Conservation (phyloP, 768 basidiomycete genomes). For the Thelephora ganbajun region DNA sequence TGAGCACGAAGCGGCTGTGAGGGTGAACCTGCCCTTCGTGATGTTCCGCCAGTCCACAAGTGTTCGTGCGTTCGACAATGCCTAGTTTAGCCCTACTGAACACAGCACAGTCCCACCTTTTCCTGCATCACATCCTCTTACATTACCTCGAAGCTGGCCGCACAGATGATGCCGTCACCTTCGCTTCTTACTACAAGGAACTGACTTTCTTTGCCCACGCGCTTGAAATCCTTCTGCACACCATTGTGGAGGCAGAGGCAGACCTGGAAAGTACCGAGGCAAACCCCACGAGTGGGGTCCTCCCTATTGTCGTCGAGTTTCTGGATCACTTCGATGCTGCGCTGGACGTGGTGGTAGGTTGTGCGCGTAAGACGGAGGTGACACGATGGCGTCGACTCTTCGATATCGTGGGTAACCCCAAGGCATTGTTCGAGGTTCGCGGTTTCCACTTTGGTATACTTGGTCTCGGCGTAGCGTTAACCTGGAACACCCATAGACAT, state of each 20-base stretch:
- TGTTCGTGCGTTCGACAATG: slow-evolving; percentile 30
- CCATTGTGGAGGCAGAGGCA: slow-evolving; percentile 79
- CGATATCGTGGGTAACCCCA: slow-evolving; percentile 80
- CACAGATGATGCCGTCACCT: slow-evolving; percentile 65
- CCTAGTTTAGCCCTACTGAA: not conserved
- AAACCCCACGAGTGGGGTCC: slow-evolving; percentile 18
- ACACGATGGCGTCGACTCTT: slow-evolving; percentile 84
- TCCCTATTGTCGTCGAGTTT: slow-evolving; percentile 72
- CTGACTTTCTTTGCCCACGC: slow-evolving; percentile 91
- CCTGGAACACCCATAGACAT: slow-evolving; percentile 34
- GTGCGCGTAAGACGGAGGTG: slow-evolving; percentile 93
- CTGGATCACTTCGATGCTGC: slow-evolving; percentile 88
- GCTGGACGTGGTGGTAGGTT: slow-evolving; percentile 88
- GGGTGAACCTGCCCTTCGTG: slow-evolving; percentile 69
- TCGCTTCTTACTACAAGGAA: slow-evolving; percentile 76
- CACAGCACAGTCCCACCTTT: slow-evolving; percentile 68
- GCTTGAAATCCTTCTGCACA: slow-evolving; percentile 88
- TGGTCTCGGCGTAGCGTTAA: not conserved
- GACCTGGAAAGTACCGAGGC: slow-evolving; percentile 9
- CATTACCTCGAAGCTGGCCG: slow-evolving; percentile 58
- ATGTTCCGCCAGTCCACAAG: slow-evolving; percentile 88
- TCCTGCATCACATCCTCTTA: slow-evolving; percentile 81
- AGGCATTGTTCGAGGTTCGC: slow-evolving; percentile 79
- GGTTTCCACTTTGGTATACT: not conserved
- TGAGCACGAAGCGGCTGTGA: slow-evolving; percentile 72